Base-by-base conservation (phyloP, 257 asterid species). In the Nicotiana attenuata region DNA sequence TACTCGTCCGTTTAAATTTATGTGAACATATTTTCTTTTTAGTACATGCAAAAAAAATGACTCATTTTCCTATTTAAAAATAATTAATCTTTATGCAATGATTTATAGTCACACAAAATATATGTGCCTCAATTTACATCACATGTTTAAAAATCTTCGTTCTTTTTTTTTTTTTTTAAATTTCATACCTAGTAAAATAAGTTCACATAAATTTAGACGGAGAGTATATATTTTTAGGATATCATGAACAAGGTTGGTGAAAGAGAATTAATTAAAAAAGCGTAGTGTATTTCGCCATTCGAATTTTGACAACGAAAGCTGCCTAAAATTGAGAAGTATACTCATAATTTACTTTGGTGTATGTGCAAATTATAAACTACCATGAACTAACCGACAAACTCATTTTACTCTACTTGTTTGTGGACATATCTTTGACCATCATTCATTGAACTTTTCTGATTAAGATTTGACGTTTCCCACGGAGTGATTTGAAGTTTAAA, bases 361-460 rank as follows among this genome's bases (percentile, higher is more conserved):
- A 14, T 19, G 59, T 53, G 59, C 59, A 53, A 17, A 14, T 14
- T 53, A 53, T 15, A 53, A 53, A 53, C 2, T 15, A n/a, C n/a
- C n/a, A 41, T 67, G 53, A 35, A 35, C 29, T 35, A 67, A 19
- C 29, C n/a, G 55, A 67, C 76, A 67, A 35, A 67, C 53, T 67
- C 76, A 35, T 67, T 55, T 67, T 67, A n/a, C 76, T 67, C 76
- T 19, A 4, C 55, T 35, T 67, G 76, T 19, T 10, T 35, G 19
- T 10, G 55, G 28, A 67, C 76, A 67, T 10, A 35, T 35, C 55
- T 35, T 67, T 67, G 76, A 35, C 76, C 76, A 67, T 35, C 76
- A 26, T 35, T 33, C 76, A 35, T 13, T 67, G 76, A 67, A 67
- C 76, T 19, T 19, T 35, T 33, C 53, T 35, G 19, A 3, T 10